Conservation (phyloP, 2,329 filamentous ascomycete genomes). For the Apiospora phragmitis region DNA sequence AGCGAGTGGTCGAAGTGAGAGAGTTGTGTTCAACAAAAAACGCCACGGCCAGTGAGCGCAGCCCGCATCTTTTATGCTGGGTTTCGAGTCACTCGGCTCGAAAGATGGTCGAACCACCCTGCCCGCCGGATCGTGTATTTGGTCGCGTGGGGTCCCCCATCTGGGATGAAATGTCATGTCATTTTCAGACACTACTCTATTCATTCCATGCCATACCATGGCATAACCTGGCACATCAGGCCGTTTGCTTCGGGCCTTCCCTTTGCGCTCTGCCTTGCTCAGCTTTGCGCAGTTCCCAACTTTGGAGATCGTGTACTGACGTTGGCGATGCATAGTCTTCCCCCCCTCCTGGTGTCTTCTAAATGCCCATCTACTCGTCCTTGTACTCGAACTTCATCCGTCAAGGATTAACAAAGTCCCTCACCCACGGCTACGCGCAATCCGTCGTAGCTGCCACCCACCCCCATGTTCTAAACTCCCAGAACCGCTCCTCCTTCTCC, state of each 20-base stretch:
- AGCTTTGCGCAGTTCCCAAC: background rate
- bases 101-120: conserved; percentile 2
- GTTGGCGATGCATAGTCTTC: conserved; percentile 43
- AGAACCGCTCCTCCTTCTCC: conserved; percentile 64
- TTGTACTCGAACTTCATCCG: conserved; percentile 84
- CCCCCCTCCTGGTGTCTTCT: conserved; percentile 68
- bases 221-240: background rate
- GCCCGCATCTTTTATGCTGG: background rate
- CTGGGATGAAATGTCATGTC: background rate
- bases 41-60: background rate
- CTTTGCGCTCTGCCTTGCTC: background rate
- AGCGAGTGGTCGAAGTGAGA: background rate
- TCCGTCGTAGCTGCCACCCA: conserved; percentile 95
- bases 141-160: conserved; percentile 2
- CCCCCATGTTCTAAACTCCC: conserved; percentile 72
- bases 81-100: conserved; percentile 7
- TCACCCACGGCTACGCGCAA: conserved; percentile 97
- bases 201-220: background rate
- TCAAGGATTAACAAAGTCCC: conserved; percentile 94
- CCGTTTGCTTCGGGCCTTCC: background rate
- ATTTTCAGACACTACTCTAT: background rate
- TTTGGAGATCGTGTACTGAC: background rate
- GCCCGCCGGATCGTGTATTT: background rate
- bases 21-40: background rate
- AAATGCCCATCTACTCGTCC: conserved; percentile 83